Conservation (phyloP, 139 green algal genomes). For the Chlamydomonas sphaeroides region DNA sequence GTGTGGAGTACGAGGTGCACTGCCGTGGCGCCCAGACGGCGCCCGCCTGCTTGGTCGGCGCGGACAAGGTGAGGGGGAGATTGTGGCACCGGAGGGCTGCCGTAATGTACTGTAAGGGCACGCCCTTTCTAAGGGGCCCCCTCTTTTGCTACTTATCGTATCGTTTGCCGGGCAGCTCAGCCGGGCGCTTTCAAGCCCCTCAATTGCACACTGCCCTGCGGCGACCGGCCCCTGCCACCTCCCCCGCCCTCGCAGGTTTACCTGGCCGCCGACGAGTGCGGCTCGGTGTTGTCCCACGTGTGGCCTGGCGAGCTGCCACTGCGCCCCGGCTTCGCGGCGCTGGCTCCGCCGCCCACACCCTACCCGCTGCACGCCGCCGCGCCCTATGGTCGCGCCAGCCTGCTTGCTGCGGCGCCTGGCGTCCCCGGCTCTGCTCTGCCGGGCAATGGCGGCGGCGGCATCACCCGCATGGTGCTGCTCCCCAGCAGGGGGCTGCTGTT, state of each 20-base stretch:
- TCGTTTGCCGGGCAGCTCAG: too few species aligned
- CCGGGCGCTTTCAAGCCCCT: too few species aligned
- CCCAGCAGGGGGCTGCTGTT: conserved; percentile 49
- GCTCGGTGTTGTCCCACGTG: conserved; percentile 37
- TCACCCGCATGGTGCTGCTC: conserved; percentile 53
- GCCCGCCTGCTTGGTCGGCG: conserved; percentile 43
- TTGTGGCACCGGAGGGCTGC: too few species aligned
- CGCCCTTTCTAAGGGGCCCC: too few species aligned
- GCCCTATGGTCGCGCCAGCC: too few species aligned
- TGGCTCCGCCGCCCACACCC: conserved; percentile 3
- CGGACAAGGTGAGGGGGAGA: conserved; percentile 47
- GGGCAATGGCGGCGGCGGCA: conserved; percentile 28
- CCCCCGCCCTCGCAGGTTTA: not conserved
- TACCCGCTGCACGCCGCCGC: conserved; percentile 48
- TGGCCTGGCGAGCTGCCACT: conserved; percentile 42
- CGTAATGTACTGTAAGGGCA: too few species aligned
- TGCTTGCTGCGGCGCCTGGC: too few species aligned
- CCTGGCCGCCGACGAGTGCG: conserved; percentile 18
- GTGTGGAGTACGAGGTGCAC: conserved; percentile 28
- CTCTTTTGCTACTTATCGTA: too few species aligned
- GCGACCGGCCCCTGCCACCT: not conserved
- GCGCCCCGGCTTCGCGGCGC: conserved; percentile 13
- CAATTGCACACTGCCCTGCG: too few species aligned
- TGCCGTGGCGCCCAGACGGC: conserved; percentile 1
- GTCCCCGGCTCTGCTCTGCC: too few species aligned